A percentile compares a stretch with the other conserved stretches of the same genome.
phyloP scores from a whole-genome alignment of 2,329 filamentous ascomycete genomes.

The Clonostachys chloroleuca region DNA sequence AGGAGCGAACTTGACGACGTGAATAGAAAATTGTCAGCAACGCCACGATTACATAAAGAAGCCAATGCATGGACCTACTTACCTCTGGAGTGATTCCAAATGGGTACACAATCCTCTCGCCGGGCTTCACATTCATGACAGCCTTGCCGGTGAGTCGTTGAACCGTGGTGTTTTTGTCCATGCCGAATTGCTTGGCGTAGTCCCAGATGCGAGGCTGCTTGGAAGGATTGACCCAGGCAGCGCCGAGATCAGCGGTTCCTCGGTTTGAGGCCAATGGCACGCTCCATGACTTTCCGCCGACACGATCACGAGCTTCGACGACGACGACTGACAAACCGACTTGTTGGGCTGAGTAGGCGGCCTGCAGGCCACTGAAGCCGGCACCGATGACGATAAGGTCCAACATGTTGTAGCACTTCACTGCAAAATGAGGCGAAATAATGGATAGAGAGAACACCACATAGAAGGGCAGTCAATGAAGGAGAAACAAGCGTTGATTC shows the following conservation, averaged over 20 bases:
- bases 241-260: slow-evolving; percentile 8
- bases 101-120: slow-evolving; percentile 15
- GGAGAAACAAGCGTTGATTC: too few species aligned
- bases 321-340: slow-evolving; percentile 14
- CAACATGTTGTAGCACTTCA: neutral
- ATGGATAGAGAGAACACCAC: too few species aligned
- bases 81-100: slow-evolving; percentile 24
- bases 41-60: too few species aligned
- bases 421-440: too few species aligned
- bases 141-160: slow-evolving; percentile 19
- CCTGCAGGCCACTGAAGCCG: slow-evolving; percentile 14
- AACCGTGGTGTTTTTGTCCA: slow-evolving; percentile 14
- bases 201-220: slow-evolving; percentile 28
- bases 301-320: slow-evolving; percentile 9
- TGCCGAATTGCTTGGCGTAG: slow-evolving; percentile 16
- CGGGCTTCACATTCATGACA: slow-evolving; percentile 18
- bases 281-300: slow-evolving; percentile 7
- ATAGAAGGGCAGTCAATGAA: too few species aligned
- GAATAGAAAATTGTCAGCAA: too few species aligned
- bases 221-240: slow-evolving; percentile 12
- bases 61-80: too few species aligned
- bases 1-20: slow-evolving; percentile 7
- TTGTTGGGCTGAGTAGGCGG: slow-evolving; percentile 11
- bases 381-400: slow-evolving; percentile 16
- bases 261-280: slow-evolving; percentile 6